Conservation (phyloP, 2,329 filamentous ascomycete species). For the Trichoderma polysporum region DNA sequence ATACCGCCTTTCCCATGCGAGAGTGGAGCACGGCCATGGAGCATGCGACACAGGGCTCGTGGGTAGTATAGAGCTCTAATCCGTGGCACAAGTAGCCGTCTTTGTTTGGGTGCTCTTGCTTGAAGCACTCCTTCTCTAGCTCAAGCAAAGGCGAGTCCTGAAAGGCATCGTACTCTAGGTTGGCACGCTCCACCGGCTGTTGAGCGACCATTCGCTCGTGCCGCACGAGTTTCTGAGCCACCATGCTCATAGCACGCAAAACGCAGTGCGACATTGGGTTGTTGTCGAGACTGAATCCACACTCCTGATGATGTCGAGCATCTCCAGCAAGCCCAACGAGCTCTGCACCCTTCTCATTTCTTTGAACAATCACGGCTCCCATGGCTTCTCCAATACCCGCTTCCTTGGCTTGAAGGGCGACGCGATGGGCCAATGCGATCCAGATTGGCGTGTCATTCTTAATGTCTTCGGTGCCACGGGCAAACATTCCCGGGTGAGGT, state of each 20-base stretch:
- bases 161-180: conserved; percentile 61
- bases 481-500: conserved; percentile 74
- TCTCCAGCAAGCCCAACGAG: conserved; percentile 75
- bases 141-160: conserved; percentile 67
- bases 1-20: conserved; percentile 82
- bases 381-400: conserved; percentile 65
- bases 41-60: conserved; percentile 96
- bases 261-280: conserved; percentile 79
- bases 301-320: conserved; percentile 65
- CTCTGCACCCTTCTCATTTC: conserved; percentile 50
- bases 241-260: conserved; percentile 78
- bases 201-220: conserved; percentile 49
- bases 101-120: conserved; percentile 62
- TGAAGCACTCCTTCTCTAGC: conserved; percentile 63
- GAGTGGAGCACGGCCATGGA: conserved; percentile 96
- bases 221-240: conserved; percentile 65
- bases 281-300: conserved; percentile 48
- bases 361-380: conserved; percentile 74
- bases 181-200: conserved; percentile 36
- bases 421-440: conserved; percentile 65
- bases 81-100: conserved; percentile 93
- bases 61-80: conserved; percentile 89
- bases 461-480: conserved; percentile 68
- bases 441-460: conserved; percentile 61
- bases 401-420: conserved; percentile 58